Evolutionary conservation across 139 green algal species (phyloP).

Genomic region (Mesostigma viride): DNA sequence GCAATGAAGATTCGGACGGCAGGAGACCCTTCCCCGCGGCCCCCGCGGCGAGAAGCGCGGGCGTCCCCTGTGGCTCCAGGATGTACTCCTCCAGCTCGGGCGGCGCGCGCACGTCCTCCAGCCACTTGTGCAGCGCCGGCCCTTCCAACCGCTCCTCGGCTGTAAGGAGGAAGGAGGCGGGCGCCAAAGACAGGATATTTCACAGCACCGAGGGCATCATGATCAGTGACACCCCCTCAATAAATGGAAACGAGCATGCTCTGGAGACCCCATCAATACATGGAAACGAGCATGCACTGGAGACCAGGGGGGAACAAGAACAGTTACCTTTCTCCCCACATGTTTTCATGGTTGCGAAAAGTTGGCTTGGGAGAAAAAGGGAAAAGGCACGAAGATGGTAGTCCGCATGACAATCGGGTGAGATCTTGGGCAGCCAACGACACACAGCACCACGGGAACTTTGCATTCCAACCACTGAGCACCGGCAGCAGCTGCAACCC

Average conservation of each 20-base stretch:
- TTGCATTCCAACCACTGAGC: not conserved
- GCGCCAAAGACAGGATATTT: conserved; percentile 8
- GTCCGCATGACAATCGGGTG: not conserved
- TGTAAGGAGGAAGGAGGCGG: conserved; percentile 12
- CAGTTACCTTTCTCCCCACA: not conserved
- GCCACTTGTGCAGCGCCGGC: not conserved
- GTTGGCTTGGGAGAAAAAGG: not conserved
- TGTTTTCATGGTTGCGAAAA: no score
- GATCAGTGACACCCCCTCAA: no score
- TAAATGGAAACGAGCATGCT: not conserved
- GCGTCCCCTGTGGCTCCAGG: no score
- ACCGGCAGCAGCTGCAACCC: not conserved
- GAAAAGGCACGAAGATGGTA: not conserved
- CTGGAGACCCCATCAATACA: conserved; percentile 6
- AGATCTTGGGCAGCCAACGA: not conserved
- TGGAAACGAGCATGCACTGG: not conserved
- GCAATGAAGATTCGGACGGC: no score
- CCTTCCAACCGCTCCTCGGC: conserved; percentile 26
- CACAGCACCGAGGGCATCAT: no score
- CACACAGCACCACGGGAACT: not conserved
- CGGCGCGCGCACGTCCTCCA: conserved; percentile 11
- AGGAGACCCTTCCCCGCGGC: no score
- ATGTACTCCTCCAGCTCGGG: conserved; percentile 17
- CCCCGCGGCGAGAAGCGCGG: no score
- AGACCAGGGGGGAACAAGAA: not conserved